These are phyloP conservation scores for Actinomortierella wolfii DNA, from an alignment of 371 early-diverging fungal genomes.

Conservation along the genomic window DNA sequence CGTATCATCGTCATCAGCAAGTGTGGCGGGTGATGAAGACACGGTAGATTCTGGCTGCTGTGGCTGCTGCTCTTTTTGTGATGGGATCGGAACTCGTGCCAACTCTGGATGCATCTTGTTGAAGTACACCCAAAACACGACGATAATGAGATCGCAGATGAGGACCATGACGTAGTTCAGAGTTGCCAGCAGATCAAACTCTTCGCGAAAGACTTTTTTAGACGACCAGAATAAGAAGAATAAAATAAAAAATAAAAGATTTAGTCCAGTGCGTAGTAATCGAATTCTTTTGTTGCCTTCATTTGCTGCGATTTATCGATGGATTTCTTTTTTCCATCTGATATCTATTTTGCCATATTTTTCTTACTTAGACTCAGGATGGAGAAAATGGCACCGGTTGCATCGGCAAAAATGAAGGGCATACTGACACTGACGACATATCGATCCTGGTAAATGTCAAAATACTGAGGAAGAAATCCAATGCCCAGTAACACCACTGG, in stretches of 20 bases:
- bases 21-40: too few relatives aligned
- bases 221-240: too few relatives aligned
- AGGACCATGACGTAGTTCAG: slow-evolving; percentile 24
- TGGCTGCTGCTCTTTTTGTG: too few relatives aligned
- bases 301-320: too few relatives aligned
- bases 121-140: slow-evolving; percentile 18
- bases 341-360: neutral
- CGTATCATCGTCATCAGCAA: too few relatives aligned
- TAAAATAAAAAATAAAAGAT: too few relatives aligned
- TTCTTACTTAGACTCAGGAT: slow-evolving; percentile 50
- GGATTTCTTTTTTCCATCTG: too few relatives aligned
- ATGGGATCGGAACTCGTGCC: neutral
- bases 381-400: slow-evolving; percentile 52
- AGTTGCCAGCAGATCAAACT: slow-evolving; percentile 21
- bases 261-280: too few relatives aligned
- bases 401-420: slow-evolving; percentile 54
- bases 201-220: slow-evolving; percentile 7
- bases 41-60: too few relatives aligned
- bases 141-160: slow-evolving; percentile 23
- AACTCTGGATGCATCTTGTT: slow-evolving; percentile 21
- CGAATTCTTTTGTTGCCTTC: too few relatives aligned
- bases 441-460: slow-evolving; percentile 49
- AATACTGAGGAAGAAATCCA: slow-evolving; percentile 59
- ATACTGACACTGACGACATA: slow-evolving; percentile 52
- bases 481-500: slow-evolving; percentile 49